Base-by-base conservation (phyloP, 176 grass and related monocot genomes). In the Juncus effusus region DNA sequence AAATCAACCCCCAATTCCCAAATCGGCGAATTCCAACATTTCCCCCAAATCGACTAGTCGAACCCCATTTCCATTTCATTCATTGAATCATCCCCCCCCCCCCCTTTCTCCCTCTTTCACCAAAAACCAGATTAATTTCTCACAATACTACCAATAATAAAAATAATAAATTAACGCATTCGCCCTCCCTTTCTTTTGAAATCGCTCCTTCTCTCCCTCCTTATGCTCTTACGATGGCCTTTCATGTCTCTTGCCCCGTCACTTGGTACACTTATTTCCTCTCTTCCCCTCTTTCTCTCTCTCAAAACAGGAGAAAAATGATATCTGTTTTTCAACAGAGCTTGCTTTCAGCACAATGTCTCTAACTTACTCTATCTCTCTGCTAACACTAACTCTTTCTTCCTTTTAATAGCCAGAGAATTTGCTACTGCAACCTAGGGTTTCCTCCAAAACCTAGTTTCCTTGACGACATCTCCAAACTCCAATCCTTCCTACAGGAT, bases 201-300 rank as follows among this genome's bases (percentile, higher is more conserved):
- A 44, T 76, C 74, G 10, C 49, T 54, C 50, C 36, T 49, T 56
- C 59, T 19, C 59, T 10, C 70, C 56, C 60, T 14, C 63, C 56
- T 56, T 14, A 53, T 19, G 53, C 35, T 54, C 52, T 16, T 16
- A 83, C 78, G 81, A 83, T 83, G 81, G 81, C 81, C 14, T 83
- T 83, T 64, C 81, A 83, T 71, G 76, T 83, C 75, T 74, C 81
- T 61, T 83, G 81, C 75, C 81, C 81, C 75, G 61, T 83, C 62
- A 83, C 81, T 69, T 78, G 81, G 81, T 83, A 44, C 52, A 6
- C 5, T 36, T 37, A 3, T 40, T 40, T 16, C 40, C 37, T 60
- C 41, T 40, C n/a, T 59, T 16, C 63, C 9, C 54, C 59, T 65
- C 49, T 36, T 38, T 51, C 67, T 52, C 16, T 13, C 39, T 10